A percentile compares a stretch with the other conserved stretches of the same genome.
Evolutionary conservation across 805 yeast species (phyloP).

Genomic region (Torulaspora delbrueckii): DNA sequence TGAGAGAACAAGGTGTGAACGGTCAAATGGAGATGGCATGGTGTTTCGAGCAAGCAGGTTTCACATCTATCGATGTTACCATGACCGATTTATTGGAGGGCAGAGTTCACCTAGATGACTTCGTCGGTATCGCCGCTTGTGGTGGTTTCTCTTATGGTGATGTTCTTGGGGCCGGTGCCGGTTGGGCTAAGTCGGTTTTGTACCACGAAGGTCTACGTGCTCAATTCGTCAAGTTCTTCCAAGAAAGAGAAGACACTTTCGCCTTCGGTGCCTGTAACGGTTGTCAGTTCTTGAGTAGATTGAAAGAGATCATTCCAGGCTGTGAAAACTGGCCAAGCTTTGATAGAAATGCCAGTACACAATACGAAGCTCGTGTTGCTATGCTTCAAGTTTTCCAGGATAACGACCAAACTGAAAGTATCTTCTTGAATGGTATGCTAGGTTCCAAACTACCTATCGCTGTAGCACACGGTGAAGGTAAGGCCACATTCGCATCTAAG

Average conservation of each 20-base stretch:
- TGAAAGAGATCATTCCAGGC: constrained; percentile 82
- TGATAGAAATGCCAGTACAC: constrained; percentile 86
- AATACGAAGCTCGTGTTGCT: constrained; percentile 90
- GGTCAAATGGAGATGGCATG: constrained; percentile 99
- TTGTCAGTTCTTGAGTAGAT: constrained; percentile 89
- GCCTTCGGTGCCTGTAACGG: constrained; percentile 99
- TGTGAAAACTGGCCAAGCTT: constrained; percentile 90
- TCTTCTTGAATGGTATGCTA: constrained; percentile 84
- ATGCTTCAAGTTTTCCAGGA: constrained; percentile 73
- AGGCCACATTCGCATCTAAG: constrained; percentile 61
- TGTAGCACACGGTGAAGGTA: constrained; percentile 98
- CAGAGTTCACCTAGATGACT: constrained; percentile 63
- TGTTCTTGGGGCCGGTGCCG: constrained; percentile 97
- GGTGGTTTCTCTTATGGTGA: constrained; percentile 99
- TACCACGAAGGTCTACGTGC: constrained; percentile 71
- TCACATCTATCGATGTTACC: constrained; percentile 89
- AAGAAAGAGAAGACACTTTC: constrained; percentile 83
- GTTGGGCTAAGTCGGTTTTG: constrained; percentile 96
- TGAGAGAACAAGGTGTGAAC: constrained; percentile 98
- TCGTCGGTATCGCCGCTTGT: constrained; percentile 94
- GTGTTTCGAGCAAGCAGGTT: constrained; percentile 92
- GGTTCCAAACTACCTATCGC: constrained; percentile 95
- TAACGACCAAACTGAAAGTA: constrained; percentile 39
- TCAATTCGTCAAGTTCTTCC: constrained; percentile 78
- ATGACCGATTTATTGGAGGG: constrained; percentile 89